A percentile compares a stretch with the other conserved stretches of the same genome.
These are phyloP conservation scores for Talaromyces atroroseus DNA, from an alignment of 2,329 filamentous ascomycete species.

Conservation along the genomic window DNA sequence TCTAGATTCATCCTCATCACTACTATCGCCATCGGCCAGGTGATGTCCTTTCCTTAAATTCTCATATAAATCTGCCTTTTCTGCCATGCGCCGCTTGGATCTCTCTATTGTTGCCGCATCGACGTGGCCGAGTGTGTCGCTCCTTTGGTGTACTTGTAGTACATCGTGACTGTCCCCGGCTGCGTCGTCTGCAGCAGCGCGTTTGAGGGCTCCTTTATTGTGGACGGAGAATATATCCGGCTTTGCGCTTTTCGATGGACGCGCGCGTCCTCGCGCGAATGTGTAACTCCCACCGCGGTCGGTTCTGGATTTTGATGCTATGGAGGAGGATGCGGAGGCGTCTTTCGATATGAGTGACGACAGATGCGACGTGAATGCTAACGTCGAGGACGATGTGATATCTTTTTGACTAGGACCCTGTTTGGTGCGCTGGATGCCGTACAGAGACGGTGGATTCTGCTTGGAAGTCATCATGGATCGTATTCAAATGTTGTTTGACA, in stretches of 20 bases:
- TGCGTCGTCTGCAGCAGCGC: constrained; percentile 55
- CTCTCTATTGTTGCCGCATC: constrained; percentile 57
- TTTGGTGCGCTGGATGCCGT: constrained; percentile 68
- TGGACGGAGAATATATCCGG: constrained; percentile 64
- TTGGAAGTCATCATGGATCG: constrained; percentile 54
- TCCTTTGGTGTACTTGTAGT: constrained; percentile 58
- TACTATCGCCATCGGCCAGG: constrained; percentile 42
- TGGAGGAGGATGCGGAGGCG: constrained; percentile 30
- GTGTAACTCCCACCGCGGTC: constrained; percentile 27
- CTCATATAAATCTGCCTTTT: constrained; percentile 82
- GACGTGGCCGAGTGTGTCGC: constrained; percentile 55
- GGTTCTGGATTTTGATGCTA: neutral
- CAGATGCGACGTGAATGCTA: constrained; percentile 85
- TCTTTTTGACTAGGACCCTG: constrained; percentile 55
- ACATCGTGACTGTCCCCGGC: constrained; percentile 45
- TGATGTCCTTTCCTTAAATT: constrained; percentile 88
- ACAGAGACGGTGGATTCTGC: constrained; percentile 46
- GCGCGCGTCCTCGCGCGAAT: constrained; percentile 35
- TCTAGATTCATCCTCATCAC: constrained; percentile 28
- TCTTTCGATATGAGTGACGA: constrained; percentile 67
- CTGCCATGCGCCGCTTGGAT: constrained; percentile 75
- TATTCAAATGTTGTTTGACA: neutral
- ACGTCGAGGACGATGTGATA: constrained; percentile 62
- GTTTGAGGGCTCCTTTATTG: constrained; percentile 58
- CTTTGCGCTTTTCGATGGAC: constrained; percentile 50